Evolutionary conservation across 306 rosid genomes (phyloP), one percentile per base, ranked within the genome.

Genomic region (Castanopsis chinensis): DNA sequence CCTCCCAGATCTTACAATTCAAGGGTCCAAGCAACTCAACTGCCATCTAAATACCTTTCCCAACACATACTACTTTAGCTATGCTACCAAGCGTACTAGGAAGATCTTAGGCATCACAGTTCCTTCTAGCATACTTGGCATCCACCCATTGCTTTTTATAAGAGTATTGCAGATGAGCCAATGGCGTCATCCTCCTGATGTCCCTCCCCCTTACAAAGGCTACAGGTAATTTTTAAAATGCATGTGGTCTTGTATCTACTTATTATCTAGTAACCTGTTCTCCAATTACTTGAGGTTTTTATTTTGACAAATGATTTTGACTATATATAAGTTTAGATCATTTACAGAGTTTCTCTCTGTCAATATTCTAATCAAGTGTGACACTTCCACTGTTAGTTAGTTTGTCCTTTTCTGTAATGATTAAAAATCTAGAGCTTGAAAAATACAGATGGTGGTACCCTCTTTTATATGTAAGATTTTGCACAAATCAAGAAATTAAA

Each of bases 1-100:
- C 89, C 97, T 96, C 28, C 98, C 99, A 0, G 98, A 96, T 89
- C 98, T 96, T 51, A 91, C 99, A 52, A 92, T 96, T 75, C 99
- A 96, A 85, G 99, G 99, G n/a, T 85, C 99, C 67, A 68, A 88
- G 45, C 80, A 61, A 71, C 92, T 89, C 72, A 96, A 96, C 75
- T 69, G 55, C 77, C 73, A 52, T 28, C 82, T 96, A 1, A 90
- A 69, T 0, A 88, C 99, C 61, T 96, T 96, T 72, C 98, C 96
- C 15, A 80, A 91, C 73, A 96, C 99, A 11, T 93, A 89, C 83
- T 96, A 96, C 86, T 93, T 93, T 78, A 96, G 98, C 89, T 96
- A 96, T 10, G 99, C 97, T 10, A 96, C 99, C 71, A 91, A 88
- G 82, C 96, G 93, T 4, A 96, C 99, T 7, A 90, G 65, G 77